A percentile compares a stretch with the other conserved stretches of the same genome.
Evolutionary conservation across 192 early-diverging fungal species (phyloP).

Genomic region (Entomortierella chlamydospora): DNA sequence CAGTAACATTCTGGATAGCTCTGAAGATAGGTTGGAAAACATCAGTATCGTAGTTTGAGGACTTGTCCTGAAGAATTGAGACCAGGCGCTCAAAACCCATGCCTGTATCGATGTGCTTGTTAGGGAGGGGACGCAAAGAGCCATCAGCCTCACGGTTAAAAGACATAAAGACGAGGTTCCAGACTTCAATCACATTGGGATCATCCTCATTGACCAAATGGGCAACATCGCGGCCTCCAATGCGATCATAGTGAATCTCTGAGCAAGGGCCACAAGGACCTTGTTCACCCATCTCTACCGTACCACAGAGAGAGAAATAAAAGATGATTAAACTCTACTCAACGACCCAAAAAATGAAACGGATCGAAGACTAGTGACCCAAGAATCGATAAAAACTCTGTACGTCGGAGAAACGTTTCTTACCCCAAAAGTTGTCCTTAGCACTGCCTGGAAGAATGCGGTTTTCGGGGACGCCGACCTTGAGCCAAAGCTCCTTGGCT

Average conservation of each 20-base stretch:
- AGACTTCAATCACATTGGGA: conserved; percentile 97
- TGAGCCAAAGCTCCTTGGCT: conserved; percentile 91
- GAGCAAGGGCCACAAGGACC: conserved; percentile 98
- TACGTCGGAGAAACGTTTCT: no score
- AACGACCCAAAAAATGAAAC: no score
- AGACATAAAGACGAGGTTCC: conserved; percentile 99
- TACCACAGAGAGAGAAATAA: not conserved
- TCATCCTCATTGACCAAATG: conserved; percentile 96
- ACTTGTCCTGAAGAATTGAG: conserved; percentile 93
- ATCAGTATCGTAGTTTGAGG: conserved; percentile 99
- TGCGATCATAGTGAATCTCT: conserved; percentile 98
- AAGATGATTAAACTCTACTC: no score
- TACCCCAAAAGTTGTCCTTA: conserved; percentile 99
- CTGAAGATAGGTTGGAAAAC: conserved; percentile 86
- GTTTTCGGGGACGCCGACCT: conserved; percentile 85
- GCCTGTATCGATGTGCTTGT: conserved; percentile 98
- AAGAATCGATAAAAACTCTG: no score
- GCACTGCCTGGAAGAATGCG: conserved; percentile 88
- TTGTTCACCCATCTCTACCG: conserved; percentile 93
- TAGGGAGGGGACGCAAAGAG: conserved; percentile 87
- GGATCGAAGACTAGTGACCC: no score
- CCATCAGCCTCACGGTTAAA: conserved; percentile 97
- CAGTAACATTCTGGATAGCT: conserved; percentile 88
- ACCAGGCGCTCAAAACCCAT: conserved; percentile 97
- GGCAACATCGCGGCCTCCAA: conserved; percentile 91